Evolutionary conservation across 2,329 filamentous ascomycete genomes (phyloP).

Genomic region (Alternaria consortialis): DNA sequence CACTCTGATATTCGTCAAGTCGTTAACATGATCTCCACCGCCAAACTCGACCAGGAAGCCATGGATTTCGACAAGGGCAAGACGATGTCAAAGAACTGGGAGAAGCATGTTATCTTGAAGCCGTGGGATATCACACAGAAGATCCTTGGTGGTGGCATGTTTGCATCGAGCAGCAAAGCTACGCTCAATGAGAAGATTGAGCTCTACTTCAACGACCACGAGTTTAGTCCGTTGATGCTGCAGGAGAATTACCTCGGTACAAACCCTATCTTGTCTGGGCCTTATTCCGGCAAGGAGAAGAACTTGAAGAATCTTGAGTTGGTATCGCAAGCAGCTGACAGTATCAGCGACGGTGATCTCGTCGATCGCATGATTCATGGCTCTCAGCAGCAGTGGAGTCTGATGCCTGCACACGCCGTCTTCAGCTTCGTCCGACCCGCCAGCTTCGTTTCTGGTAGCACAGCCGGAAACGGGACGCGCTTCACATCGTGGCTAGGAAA

Average conservation of each 20-base stretch:
- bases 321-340: slow-evolving; percentile 86
- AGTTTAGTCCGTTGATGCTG: slow-evolving; percentile 96
- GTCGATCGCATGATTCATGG: slow-evolving; percentile 99
- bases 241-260: slow-evolving; percentile 96
- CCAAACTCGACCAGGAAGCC: slow-evolving; percentile 82
- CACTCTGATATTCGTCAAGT: slow-evolving; percentile 97
- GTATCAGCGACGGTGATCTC: slow-evolving; percentile 95
- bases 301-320: slow-evolving; percentile 86
- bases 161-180: slow-evolving; percentile 80
- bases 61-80: slow-evolving; percentile 89
- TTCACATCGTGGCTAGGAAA: slow-evolving; percentile 96
- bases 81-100: slow-evolving; percentile 96
- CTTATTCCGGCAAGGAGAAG: slow-evolving; percentile 72
- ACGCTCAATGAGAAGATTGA: slow-evolving; percentile 98
- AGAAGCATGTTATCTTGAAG: slow-evolving; percentile 96
- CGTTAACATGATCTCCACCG: slow-evolving; percentile 97
- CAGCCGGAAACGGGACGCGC: slow-evolving; percentile 69
- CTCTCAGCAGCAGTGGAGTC: slow-evolving; percentile 95
- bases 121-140: slow-evolving; percentile 98
- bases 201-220: slow-evolving; percentile 98
- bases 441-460: slow-evolving; percentile 83
- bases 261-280: slow-evolving; percentile 72
- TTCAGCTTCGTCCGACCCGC: slow-evolving; percentile 95
- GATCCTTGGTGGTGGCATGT: slow-evolving; percentile 87
- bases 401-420: slow-evolving; percentile 95